Percentiles rank a stretch among this genome's conserved stretches.
These are phyloP conservation scores for Xylaria telfairii DNA, from an alignment of 495 filamentous ascomycete genomes.

Conservation along the genomic window DNA sequence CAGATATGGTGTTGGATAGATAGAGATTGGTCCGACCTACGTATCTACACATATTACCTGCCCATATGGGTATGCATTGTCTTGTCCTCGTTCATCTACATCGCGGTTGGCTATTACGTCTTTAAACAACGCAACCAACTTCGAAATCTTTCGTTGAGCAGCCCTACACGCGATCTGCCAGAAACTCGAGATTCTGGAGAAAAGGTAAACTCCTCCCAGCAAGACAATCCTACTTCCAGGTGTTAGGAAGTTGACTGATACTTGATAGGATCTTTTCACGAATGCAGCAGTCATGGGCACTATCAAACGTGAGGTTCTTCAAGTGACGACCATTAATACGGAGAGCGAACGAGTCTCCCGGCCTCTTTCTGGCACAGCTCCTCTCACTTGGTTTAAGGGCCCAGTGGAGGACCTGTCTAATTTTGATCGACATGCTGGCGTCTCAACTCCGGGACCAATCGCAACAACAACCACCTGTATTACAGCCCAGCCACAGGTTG, in stretches of 20 bases:
- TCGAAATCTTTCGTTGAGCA: constrained; percentile 53
- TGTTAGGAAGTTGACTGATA: not conserved
- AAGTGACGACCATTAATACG: constrained; percentile 41
- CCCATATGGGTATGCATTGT: constrained; percentile 84
- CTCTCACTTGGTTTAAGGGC: constrained; percentile 38
- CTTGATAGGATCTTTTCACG: constrained; percentile 32
- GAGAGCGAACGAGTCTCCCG: constrained; percentile 27
- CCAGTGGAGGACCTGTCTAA: constrained; percentile 30
- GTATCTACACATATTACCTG: constrained; percentile 79
- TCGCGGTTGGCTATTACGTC: constrained; percentile 72
- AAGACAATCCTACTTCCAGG: not conserved
- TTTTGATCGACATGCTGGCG: constrained; percentile 24
- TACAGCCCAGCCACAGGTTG: constrained; percentile 29
- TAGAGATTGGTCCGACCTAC: constrained; percentile 69
- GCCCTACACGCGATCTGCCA: constrained; percentile 34
- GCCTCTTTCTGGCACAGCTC: constrained; percentile 28
- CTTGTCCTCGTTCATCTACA: constrained; percentile 73
- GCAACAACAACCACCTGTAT: constrained; percentile 35
- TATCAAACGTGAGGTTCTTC: constrained; percentile 38
- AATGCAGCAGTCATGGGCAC: constrained; percentile 43
- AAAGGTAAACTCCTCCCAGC: constrained; percentile 39
- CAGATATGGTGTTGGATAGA: constrained; percentile 88
- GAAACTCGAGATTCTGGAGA: constrained; percentile 43
- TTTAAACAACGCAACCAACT: constrained; percentile 65
- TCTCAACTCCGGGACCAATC: constrained; percentile 27